These are phyloP conservation scores for Fusarium papillatum DNA, from an alignment of 2,329 filamentous ascomycete genomes.

Conservation along the genomic window DNA sequence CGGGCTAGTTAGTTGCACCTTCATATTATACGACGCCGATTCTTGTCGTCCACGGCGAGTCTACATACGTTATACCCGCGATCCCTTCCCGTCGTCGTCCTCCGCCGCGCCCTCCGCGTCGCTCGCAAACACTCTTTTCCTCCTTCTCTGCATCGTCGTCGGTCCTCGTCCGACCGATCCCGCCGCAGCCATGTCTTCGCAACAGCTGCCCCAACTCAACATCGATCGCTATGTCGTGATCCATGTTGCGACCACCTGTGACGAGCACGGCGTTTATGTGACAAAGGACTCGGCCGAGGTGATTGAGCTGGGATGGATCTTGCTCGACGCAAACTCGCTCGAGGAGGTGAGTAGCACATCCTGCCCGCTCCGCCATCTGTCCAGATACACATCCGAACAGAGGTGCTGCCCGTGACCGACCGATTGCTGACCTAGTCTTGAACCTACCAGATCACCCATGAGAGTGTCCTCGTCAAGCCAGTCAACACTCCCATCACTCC, in stretches of 20 bases:
- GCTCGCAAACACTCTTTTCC: slow-evolving; percentile 37
- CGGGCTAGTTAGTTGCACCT: slow-evolving; percentile 50
- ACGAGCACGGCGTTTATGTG: slow-evolving; percentile 99
- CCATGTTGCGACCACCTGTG: slow-evolving; percentile 98
- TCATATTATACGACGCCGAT: slow-evolving; percentile 37
- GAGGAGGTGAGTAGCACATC: slow-evolving; percentile 80
- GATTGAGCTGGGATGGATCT: slow-evolving; percentile 98
- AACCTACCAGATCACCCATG: slow-evolving; percentile 82
- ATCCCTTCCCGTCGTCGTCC: slow-evolving; percentile 22
- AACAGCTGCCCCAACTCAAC: slow-evolving; percentile 70
- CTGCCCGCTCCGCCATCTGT: slow-evolving; percentile 13
- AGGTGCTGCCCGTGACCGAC: neutral
- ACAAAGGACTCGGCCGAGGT: slow-evolving; percentile 99
- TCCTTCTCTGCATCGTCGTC: slow-evolving; percentile 34
- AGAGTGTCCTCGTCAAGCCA: slow-evolving; percentile 97
- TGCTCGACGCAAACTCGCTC: slow-evolving; percentile 90
- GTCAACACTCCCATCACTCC: slow-evolving; percentile 99
- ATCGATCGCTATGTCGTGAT: slow-evolving; percentile 98
- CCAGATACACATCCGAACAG: neutral
- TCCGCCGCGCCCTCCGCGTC: slow-evolving; percentile 29
- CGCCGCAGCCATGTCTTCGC: slow-evolving; percentile 54
- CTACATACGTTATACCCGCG: slow-evolving; percentile 21
- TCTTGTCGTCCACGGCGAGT: slow-evolving; percentile 35
- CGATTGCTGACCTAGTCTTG: slow-evolving; percentile 27
- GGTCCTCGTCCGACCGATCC: slow-evolving; percentile 40